Evolutionary conservation across 345 rosid genomes (phyloP).

Genomic region (Brassica carinata): DNA sequence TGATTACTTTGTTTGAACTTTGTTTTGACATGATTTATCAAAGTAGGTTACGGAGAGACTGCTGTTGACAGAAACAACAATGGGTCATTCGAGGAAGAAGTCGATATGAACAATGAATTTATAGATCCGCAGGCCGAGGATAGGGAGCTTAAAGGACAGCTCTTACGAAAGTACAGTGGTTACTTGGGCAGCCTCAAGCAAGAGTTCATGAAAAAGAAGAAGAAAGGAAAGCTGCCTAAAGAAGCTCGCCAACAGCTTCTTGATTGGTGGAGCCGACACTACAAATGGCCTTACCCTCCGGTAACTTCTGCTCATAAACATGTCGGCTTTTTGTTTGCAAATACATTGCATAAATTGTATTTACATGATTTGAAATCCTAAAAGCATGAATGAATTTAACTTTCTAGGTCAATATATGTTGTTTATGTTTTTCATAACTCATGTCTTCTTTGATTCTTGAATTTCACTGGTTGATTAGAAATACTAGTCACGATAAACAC

Average conservation of each 20-base stretch:
- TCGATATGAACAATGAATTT: constrained; percentile 54
- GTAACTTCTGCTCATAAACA: constrained; percentile 41
- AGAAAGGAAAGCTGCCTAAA: constrained; percentile 95
- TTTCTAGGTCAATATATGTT: neutral
- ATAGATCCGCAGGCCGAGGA: constrained; percentile 95
- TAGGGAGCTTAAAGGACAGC: constrained; percentile 87
- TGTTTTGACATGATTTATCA: neutral
- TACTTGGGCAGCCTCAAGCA: constrained; percentile 83
- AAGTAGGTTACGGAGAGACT: constrained; percentile 50
- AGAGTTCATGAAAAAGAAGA: constrained; percentile 91
- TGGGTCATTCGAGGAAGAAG: constrained; percentile 75
- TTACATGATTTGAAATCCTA: neutral
- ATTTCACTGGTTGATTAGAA: neutral
- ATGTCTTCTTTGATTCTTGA: neutral
- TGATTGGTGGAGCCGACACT: constrained; percentile 97
- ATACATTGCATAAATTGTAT: neutral
- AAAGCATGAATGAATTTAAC: neutral
- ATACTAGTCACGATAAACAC: neutral
- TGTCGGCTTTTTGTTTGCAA: neutral
- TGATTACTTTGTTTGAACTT: neutral
- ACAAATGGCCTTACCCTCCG: constrained; percentile 99
- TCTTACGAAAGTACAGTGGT: constrained; percentile 86
- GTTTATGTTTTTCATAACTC: neutral
- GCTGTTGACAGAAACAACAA: constrained; percentile 52
- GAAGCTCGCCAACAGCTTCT: constrained; percentile 92